These are phyloP conservation scores for Combretum micranthum DNA, from an alignment of 345 rosid species.

Conservation along the genomic window DNA sequence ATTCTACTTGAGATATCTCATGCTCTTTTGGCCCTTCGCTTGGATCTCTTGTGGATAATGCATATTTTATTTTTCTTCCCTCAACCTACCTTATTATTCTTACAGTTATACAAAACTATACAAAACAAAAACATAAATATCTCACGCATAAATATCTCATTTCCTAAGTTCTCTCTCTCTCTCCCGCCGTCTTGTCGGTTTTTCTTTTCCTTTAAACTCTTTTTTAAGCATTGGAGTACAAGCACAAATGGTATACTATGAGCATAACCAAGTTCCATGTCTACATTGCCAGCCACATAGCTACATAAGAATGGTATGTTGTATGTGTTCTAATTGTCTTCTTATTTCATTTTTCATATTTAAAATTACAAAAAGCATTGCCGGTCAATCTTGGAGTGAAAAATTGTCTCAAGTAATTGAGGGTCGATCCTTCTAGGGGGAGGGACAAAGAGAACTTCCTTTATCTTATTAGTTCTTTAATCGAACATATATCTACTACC, in stretches of 20 bases:
- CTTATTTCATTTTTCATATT: neutral
- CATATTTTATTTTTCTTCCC: neutral
- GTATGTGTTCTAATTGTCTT: neutral
- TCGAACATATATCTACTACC: too few relatives aligned
- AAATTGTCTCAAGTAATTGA: too few relatives aligned
- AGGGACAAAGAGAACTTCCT: too few relatives aligned
- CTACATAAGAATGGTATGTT: constrained; percentile 40
- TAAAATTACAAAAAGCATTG: too few relatives aligned
- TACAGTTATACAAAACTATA: neutral
- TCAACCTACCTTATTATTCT: neutral
- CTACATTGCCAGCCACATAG: constrained; percentile 45
- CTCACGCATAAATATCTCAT: constrained; percentile 24
- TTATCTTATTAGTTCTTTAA: too few relatives aligned
- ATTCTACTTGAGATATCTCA: constrained; percentile 19
- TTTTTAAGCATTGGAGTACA: neutral
- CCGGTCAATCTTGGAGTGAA: too few relatives aligned
- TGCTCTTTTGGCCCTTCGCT: constrained; percentile 45
- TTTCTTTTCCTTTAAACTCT: neutral
- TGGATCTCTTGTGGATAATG: constrained; percentile 33
- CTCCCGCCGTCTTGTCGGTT: neutral
- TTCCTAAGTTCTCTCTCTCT: neutral
- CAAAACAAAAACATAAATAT: neutral
- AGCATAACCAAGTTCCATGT: constrained; percentile 24
- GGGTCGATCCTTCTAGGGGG: too few relatives aligned
- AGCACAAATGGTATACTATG: constrained; percentile 4